Base-by-base conservation (phyloP, 2,329 filamentous ascomycete species). In the Aspergillus sp. region DNA sequence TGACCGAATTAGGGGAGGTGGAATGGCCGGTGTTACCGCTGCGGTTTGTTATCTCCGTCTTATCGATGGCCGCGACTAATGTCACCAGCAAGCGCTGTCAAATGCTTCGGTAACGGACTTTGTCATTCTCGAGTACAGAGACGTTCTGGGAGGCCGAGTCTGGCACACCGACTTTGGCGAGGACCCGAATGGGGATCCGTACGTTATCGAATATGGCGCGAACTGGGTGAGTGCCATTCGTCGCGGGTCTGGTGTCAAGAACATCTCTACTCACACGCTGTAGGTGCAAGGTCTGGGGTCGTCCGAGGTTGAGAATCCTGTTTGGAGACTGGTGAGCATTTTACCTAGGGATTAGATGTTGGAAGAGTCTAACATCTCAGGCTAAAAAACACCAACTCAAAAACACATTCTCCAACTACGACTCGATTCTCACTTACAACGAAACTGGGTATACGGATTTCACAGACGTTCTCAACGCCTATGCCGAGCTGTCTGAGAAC, bases 81-180 rank as follows among this genome's bases (percentile, higher is more conserved):
- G 4, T 8, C 5, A 49, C 41, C 58, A 80, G 78, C 85, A 89
- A 78, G 80, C 86, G 3, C 70, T 89, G 5, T 72, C 78, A 4
- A 87, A 89, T 54, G 79, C 80, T 2, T 87, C 85, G 0, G 74
- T 89, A 5, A 73, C 78, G 0, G 86, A 89, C 59, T 89, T 89
- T 55, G 50, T 89, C 8, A 86, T 89, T 47, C 70, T 90, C 2
- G 87, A 89, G 58, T 84, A 86, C 57, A 85, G 86, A 20, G 76
- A 82, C 59, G 78, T 82, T 8, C 81, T 89, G 56, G 87, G 87
- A 1, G 87, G 87, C 3, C 81, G 87, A 5, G 80, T 86, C 40
- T 73, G 73, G n/a, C 81, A 88, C 59, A 79, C 79, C 0, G 74
- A 77, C 0, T 88, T 89, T 64, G 86, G 86, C 4, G 72, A 76